Conservation (phyloP, 305 asterid species). For the Fraxinus ornus region DNA sequence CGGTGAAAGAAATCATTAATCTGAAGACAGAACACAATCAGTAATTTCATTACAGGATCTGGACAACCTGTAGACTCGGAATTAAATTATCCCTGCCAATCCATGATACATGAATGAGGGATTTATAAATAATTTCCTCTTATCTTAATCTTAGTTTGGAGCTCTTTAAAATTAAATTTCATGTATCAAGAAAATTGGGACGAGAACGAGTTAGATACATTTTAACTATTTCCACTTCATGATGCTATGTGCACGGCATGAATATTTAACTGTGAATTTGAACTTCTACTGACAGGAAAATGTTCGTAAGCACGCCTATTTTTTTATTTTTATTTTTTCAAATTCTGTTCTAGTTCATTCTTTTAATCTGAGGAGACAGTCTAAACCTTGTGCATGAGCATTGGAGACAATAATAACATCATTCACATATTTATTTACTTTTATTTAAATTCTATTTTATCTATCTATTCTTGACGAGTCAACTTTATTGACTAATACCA, state of each 20-base stretch:
- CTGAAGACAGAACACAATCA: background rate
- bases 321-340: background rate
- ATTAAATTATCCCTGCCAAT: background rate
- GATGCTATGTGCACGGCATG: background rate
- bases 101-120: background rate
- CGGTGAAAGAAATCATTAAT: background rate
- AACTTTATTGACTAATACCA: background rate
- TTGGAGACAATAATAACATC: background rate
- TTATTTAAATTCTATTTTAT: background rate
- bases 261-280: background rate
- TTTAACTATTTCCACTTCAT: background rate
- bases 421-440: background rate
- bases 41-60: background rate
- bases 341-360: background rate
- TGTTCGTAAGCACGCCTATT: background rate
- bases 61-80: background rate
- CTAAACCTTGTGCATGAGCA: background rate
- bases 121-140: background rate
- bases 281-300: background rate
- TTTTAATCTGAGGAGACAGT: background rate
- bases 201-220: background rate
- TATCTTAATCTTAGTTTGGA: background rate
- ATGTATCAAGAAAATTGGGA: background rate
- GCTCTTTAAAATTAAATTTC: background rate
- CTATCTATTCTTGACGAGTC: background rate